A percentile compares a stretch with the other conserved stretches of the same genome.
Conservation (phyloP, 2,329 filamentous ascomycete species). For the Penicillium nordicum region DNA sequence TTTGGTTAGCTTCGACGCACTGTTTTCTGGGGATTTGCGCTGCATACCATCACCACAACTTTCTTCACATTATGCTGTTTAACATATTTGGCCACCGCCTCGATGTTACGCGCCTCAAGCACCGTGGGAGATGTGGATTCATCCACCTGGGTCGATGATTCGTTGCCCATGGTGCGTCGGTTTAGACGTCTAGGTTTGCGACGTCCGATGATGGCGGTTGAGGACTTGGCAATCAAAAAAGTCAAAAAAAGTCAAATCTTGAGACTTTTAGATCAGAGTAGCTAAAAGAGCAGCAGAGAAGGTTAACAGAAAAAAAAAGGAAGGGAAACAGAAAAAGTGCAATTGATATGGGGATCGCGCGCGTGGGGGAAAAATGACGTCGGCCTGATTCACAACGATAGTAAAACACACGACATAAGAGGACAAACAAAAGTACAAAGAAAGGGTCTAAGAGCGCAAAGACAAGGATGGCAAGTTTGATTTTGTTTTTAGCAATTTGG, state of each 20-base stretch:
- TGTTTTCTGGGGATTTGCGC: neutral
- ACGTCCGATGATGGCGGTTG: slow-evolving; percentile 20
- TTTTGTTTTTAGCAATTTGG: neutral
- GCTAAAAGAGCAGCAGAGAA: neutral
- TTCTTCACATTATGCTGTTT: slow-evolving; percentile 62
- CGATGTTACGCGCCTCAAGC: slow-evolving; percentile 65
- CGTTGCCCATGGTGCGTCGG: slow-evolving; percentile 70
- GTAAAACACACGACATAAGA: neutral
- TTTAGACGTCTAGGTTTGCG: slow-evolving; percentile 22
- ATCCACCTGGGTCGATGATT: slow-evolving; percentile 66
- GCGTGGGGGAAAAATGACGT: slow-evolving; percentile 15
- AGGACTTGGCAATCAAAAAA: neutral
- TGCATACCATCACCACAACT: slow-evolving; percentile 73
- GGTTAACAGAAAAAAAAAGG: neutral
- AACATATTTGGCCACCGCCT: slow-evolving; percentile 77
- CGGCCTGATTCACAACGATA: slow-evolving; percentile 4
- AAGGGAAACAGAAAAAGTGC: neutral
- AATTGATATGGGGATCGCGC: slow-evolving; percentile 1
- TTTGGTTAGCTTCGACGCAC: slow-evolving; percentile 5
- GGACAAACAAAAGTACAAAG: neutral
- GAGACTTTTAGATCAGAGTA: neutral
- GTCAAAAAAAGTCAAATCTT: neutral
- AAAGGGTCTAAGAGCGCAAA: neutral
- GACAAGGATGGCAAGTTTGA: neutral
- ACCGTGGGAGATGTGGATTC: slow-evolving; percentile 62